Evolutionary conservation across 2,329 filamentous ascomycete genomes (phyloP).

Genomic region (Fusarium heterosporum): DNA sequence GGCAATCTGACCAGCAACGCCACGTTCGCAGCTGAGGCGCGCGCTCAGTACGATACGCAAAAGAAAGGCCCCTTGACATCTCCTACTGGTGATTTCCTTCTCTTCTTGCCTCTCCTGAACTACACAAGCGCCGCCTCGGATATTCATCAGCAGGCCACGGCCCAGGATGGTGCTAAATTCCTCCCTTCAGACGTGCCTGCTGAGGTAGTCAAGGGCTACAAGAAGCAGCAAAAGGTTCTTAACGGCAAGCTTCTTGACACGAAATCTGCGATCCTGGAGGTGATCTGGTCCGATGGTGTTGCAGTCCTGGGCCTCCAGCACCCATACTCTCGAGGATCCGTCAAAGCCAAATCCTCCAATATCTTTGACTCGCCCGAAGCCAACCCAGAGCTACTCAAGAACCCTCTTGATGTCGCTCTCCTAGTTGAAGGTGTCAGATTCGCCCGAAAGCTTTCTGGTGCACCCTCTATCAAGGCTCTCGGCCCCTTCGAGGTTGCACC

Average conservation of each 20-base stretch:
- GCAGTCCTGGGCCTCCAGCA: conserved; percentile 36
- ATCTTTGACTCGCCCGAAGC: conserved; percentile 35
- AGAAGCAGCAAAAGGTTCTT: conserved; percentile 32
- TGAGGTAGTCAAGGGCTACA: conserved; percentile 30
- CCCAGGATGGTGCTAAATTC: conserved; percentile 26
- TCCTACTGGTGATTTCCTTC: conserved; percentile 30
- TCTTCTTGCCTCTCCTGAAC: conserved; percentile 32
- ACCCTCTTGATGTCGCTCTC: conserved; percentile 31
- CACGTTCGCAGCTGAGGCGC: conserved; percentile 31
- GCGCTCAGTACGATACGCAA: conserved; percentile 18
- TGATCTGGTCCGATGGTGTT: conserved; percentile 37
- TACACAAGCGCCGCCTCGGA: conserved; percentile 11
- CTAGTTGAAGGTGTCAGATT: conserved; percentile 32
- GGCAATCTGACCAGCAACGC: conserved; percentile 31
- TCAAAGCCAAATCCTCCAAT: conserved; percentile 31
- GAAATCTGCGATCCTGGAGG: conserved; percentile 29
- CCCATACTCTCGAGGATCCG: conserved; percentile 40
- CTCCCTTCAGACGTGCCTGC: conserved; percentile 19
- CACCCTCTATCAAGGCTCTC: conserved; percentile 18
- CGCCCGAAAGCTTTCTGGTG: conserved; percentile 8
- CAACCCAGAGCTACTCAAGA: conserved; percentile 34
- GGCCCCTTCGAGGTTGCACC: conserved; percentile 25
- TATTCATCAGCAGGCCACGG: conserved; percentile 16
- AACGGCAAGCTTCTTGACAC: conserved; percentile 22
- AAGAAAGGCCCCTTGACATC: conserved; percentile 29